phyloP scores from a whole-genome alignment of 805 yeast species.

The Ogataea glucozyma region DNA sequence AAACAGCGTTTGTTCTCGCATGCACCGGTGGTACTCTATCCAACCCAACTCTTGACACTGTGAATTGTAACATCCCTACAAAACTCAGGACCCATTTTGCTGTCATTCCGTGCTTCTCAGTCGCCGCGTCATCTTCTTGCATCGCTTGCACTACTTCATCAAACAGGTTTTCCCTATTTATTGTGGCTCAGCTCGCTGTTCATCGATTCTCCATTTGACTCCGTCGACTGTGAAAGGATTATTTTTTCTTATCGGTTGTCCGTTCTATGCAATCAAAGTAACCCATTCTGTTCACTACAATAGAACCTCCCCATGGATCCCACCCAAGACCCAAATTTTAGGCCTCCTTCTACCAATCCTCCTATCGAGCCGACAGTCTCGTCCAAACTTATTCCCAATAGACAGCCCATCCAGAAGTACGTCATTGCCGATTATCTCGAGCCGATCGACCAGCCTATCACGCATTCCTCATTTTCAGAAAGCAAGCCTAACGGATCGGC shows the following conservation, averaged over 20 bases:
- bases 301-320: conserved; percentile 69
- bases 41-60: too few relatives aligned
- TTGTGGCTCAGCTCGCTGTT: too few relatives aligned
- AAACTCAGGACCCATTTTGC: background rate
- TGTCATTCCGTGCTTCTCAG: background rate
- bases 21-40: background rate
- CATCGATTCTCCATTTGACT: too few relatives aligned
- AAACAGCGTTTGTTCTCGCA: background rate
- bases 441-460: conserved; percentile 73
- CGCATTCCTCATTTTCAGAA: conserved; percentile 42
- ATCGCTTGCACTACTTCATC: too few relatives aligned
- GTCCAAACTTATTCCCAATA: conserved; percentile 66
- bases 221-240: too few relatives aligned
- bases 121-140: background rate
- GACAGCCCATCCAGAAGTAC: conserved; percentile 74
- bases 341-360: conserved; percentile 75
- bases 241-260: too few relatives aligned
- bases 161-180: too few relatives aligned
- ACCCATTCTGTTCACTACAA: background rate
- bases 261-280: background rate
- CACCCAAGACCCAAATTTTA: conserved; percentile 84
- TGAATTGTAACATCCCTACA: too few relatives aligned
- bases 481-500: background rate
- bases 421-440: conserved; percentile 74
- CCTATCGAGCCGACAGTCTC: conserved; percentile 66